These are phyloP conservation scores for Dissophora ornata DNA, from an alignment of 192 early-diverging fungal genomes.

Conservation along the genomic window DNA sequence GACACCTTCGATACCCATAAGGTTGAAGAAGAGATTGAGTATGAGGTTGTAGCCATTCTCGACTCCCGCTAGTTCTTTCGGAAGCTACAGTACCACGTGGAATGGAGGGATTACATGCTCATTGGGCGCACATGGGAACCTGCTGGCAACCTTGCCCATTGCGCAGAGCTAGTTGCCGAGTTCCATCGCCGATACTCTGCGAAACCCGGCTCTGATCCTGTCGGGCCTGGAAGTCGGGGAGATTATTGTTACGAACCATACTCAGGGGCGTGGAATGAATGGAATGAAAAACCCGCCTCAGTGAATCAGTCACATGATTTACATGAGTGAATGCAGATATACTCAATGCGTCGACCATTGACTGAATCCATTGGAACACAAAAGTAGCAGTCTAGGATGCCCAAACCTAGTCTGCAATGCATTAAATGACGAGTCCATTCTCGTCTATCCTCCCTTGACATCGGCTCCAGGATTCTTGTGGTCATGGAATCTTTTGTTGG, in stretches of 20 bases:
- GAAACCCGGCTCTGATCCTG: background rate
- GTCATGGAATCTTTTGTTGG: no score
- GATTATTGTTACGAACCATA: constrained; percentile 7
- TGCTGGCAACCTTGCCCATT: background rate
- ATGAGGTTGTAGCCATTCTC: constrained; percentile 18
- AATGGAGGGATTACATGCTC: constrained; percentile 24
- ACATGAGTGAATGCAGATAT: no score
- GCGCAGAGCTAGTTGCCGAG: background rate
- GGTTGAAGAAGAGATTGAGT: constrained; percentile 25
- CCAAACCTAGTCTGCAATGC: no score
- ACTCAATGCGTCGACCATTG: no score
- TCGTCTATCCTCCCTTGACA: no score
- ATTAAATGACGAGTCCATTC: no score
- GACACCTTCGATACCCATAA: constrained; percentile 4
- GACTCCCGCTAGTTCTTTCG: background rate
- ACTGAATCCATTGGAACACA: no score
- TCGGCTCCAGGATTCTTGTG: no score
- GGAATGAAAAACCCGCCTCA: no score
- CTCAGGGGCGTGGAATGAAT: no score
- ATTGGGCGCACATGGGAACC: background rate
- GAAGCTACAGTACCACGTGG: constrained; percentile 19
- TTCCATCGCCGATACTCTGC: background rate
- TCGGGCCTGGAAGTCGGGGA: background rate
- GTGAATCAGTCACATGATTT: no score
- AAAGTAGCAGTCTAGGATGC: no score